Percentiles rank a stretch among this genome's conserved stretches.
Conservation (phyloP, 2,329 filamentous ascomycete genomes). For the Escovopsis weberi region DNA sequence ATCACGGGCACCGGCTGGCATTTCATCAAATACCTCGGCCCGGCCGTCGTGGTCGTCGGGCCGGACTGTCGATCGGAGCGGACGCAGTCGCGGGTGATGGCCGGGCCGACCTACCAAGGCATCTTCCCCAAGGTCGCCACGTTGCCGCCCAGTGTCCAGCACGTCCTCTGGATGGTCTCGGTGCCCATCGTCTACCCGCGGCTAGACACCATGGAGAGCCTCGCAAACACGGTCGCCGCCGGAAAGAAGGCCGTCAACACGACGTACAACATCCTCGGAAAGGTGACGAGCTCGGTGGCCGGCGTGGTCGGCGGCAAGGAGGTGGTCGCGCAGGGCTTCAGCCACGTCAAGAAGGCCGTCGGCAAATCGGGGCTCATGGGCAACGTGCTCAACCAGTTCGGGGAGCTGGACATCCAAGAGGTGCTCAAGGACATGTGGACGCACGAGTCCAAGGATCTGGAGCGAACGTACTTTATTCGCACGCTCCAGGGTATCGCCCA, state of each 20-base stretch:
- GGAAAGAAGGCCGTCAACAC: slow-evolving; percentile 95
- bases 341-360: slow-evolving; percentile 88
- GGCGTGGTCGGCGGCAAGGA: slow-evolving; percentile 92
- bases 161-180: slow-evolving; percentile 91
- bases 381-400: slow-evolving; percentile 87
- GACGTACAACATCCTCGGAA: slow-evolving; percentile 90
- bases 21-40: slow-evolving; percentile 92
- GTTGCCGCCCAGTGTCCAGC: slow-evolving; percentile 82
- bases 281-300: slow-evolving; percentile 86
- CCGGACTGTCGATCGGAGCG: slow-evolving; percentile 86
- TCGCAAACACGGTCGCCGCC: slow-evolving; percentile 81
- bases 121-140: slow-evolving; percentile 91
- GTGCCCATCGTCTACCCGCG: slow-evolving; percentile 85
- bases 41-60: slow-evolving; percentile 77
- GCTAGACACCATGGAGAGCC: slow-evolving; percentile 77
- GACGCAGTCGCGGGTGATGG: slow-evolving; percentile 82
- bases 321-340: slow-evolving; percentile 83
- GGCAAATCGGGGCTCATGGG: slow-evolving; percentile 95
- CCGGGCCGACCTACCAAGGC: slow-evolving; percentile 91
- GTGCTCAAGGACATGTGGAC: slow-evolving; percentile 97
- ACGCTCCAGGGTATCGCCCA: slow-evolving; percentile 91
- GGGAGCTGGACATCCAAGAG: slow-evolving; percentile 87
- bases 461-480: slow-evolving; percentile 89
- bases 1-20: slow-evolving; percentile 97
- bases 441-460: slow-evolving; percentile 92